These are phyloP conservation scores for Aethionema arabicum DNA, from an alignment of 345 rosid species.

Conservation along the genomic window DNA sequence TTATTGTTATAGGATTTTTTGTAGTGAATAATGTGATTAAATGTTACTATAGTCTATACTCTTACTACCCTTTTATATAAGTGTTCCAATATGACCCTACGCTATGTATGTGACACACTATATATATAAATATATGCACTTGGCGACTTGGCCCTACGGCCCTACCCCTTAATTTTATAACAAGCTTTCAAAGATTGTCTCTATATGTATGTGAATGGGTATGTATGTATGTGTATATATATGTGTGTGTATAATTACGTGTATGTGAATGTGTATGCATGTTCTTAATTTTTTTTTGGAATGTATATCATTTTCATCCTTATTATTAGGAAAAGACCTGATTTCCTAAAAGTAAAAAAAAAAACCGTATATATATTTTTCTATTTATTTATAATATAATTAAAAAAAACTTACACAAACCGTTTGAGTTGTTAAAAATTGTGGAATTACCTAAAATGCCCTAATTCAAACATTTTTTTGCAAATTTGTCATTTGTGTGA, in stretches of 20 bases:
- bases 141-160: too few species aligned
- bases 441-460: too few species aligned
- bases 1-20: not conserved
- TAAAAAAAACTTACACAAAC: too few species aligned
- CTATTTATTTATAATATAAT: too few species aligned
- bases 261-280: constrained; percentile 24
- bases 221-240: constrained; percentile 15
- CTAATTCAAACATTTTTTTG: too few species aligned
- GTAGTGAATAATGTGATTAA: too few species aligned
- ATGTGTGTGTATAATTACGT: constrained; percentile 16
- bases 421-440: too few species aligned
- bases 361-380: too few species aligned
- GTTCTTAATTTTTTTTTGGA: not conserved
- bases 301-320: constrained; percentile 18
- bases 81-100: constrained; percentile 18
- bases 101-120: constrained; percentile 20
- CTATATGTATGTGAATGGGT: not conserved
- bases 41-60: constrained; percentile 14
- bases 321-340: not conserved
- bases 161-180: too few species aligned
- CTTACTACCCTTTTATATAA: constrained; percentile 37
- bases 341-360: too few species aligned
- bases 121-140: not conserved
- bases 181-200: too few species aligned
- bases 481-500: too few species aligned